Percentiles rank a stretch among this genome's conserved stretches.
Evolutionary conservation across 2,329 filamentous ascomycete genomes (phyloP).

Genomic region (Podosphaera fusca): DNA sequence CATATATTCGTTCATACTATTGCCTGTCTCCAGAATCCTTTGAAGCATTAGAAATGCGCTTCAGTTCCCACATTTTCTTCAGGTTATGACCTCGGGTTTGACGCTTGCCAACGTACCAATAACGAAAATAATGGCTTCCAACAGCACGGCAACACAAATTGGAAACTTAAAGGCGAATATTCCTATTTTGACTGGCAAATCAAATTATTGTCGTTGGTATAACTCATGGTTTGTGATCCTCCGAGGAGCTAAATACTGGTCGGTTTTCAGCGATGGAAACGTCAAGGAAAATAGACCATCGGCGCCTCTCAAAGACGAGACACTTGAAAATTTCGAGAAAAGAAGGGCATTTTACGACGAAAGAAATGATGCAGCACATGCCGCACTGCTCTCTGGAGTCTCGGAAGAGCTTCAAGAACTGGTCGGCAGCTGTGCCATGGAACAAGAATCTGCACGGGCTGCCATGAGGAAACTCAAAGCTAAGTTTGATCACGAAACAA

Average conservation of each 20-base stretch:
- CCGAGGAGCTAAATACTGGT: not conserved
- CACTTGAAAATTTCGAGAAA: not conserved
- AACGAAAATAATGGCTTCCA: no score
- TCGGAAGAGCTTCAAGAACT: not conserved
- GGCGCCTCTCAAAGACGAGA: not conserved
- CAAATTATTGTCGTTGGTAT: not conserved
- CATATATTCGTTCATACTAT: no score
- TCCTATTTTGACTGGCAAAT: not conserved
- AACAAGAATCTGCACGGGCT: not conserved
- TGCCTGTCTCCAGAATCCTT: no score
- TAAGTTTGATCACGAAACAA: not conserved
- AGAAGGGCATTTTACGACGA: not conserved
- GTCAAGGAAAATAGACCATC: not conserved
- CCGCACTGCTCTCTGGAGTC: not conserved
- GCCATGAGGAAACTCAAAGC: not conserved
- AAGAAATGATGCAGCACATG: not conserved
- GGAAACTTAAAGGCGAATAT: not conserved
- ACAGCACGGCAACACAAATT: not conserved
- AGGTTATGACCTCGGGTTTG: no score
- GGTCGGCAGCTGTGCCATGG: not conserved
- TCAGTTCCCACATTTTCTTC: no score
- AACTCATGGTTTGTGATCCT: not conserved
- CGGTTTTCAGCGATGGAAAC: not conserved
- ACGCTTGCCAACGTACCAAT: no score
- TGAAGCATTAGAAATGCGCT: no score